A percentile compares a stretch with the other conserved stretches of the same genome.
Conservation (phyloP, 148 eudicot species). For the Vaccinium corymbosum region DNA sequence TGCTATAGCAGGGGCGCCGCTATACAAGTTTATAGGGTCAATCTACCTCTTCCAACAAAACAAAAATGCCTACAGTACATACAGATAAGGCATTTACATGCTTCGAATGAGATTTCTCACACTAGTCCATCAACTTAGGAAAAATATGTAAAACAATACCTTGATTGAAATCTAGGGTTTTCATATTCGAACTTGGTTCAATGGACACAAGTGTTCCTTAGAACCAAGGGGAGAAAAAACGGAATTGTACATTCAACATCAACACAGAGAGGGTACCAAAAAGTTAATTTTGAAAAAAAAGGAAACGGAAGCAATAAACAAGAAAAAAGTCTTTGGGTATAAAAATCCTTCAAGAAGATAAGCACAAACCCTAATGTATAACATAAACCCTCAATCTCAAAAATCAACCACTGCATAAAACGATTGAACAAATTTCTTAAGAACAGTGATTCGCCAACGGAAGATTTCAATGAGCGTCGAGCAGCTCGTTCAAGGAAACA, state of each 20-base stretch:
- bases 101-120: background rate
- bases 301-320: too few relatives aligned
- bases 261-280: background rate
- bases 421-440: background rate
- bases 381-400: slow-evolving; percentile 10
- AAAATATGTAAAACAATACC: background rate
- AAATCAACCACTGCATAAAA: background rate
- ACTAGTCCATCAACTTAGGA: background rate
- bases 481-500: background rate
- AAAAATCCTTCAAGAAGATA: background rate
- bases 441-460: background rate
- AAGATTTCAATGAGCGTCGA: background rate
- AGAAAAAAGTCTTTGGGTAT: too few relatives aligned
- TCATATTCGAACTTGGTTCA: background rate
- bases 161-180: background rate
- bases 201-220: background rate
- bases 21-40: background rate
- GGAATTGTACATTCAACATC: background rate
- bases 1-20: background rate
- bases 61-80: too few relatives aligned
- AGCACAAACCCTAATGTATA: slow-evolving; percentile 15
- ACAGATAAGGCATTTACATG: background rate
- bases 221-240: background rate
- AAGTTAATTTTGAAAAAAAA: too few relatives aligned
- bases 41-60: background rate